Evolutionary conservation across 2,329 filamentous ascomycete species (phyloP), one percentile per base, ranked within the genome.

Genomic region (Cadophora sp.): DNA sequence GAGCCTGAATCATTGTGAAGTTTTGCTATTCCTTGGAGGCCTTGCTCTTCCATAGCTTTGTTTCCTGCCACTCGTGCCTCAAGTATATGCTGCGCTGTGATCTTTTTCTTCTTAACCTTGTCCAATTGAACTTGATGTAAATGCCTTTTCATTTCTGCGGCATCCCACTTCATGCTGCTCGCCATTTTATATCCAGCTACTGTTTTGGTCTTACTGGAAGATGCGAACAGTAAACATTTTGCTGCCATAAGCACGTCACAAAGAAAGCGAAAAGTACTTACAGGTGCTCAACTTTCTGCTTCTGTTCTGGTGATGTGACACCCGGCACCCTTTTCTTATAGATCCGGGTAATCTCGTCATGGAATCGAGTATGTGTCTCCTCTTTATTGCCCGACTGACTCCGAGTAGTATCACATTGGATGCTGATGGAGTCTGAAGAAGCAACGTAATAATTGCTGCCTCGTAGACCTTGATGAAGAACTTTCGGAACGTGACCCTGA

Each of bases 231-330:
- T 27, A 59, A 43, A 45, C 7, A 59, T 24, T 14, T n/a, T n/a
- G n/a, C n/a, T n/a, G n/a, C n/a, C n/a, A n/a, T n/a, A 22, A 43
- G 4, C n/a, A 43, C 39, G 13, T 7, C 14, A 7, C 14, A 9
- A 16, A 18, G 20, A 56, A 63, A 62, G 16, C 3, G 16, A 61
- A 43, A 43, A 16, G 22, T 59, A 55, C 76, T 74, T 74, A 78
- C 76, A 77, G 56, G 33, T 72, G 80, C 48, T 85, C 83, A 60
- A 87, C 82, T 58, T 82, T 82, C 70, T 84, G 81, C 68, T 82
- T 83, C 68, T 87, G 83, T 75, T 84, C 85, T 78, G 81, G 81
- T 72, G 85, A 70, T 4, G 76, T 76, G 5, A 73, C 62, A 0
- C 76, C 76, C 1, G 76, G 77, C 11, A 78, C 70, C 8, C 47